A percentile compares a stretch with the other conserved stretches of the same genome.
Evolutionary conservation across 257 asterid genomes (phyloP).

Genomic region (Anisodus acutangulus): DNA sequence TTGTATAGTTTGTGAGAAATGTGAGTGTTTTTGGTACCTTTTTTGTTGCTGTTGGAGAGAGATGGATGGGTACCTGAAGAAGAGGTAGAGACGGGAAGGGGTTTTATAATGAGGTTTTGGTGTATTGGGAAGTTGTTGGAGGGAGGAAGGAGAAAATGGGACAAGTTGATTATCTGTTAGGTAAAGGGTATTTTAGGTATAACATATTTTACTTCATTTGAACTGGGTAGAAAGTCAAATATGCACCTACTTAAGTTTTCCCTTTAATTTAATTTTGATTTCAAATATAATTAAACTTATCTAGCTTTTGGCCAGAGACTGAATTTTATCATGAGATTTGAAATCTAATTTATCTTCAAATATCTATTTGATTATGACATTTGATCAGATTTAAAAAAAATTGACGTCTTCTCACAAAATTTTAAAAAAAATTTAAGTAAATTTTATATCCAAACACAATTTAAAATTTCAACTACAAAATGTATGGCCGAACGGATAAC

Average conservation of each 20-base stretch:
- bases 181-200: conserved; percentile 29
- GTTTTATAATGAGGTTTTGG: conserved; percentile 40
- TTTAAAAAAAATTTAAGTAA: too few species aligned
- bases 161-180: background rate
- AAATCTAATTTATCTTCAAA: too few species aligned
- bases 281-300: background rate
- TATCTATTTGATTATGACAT: too few species aligned
- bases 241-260: conserved; percentile 20
- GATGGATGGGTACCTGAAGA: conserved; percentile 2
- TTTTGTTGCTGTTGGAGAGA: too few species aligned
- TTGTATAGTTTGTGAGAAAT: background rate
- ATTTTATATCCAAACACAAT: too few species aligned
- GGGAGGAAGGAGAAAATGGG: conserved; percentile 23
- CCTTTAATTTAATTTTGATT: background rate
- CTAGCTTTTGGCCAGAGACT: too few species aligned
- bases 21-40: conserved; percentile 8
- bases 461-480: too few species aligned
- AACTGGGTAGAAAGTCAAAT: background rate
- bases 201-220: background rate
- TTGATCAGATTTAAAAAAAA: too few species aligned
- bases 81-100: conserved; percentile 27
- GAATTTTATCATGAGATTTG: too few species aligned
- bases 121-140: conserved; percentile 28
- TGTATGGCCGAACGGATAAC: too few species aligned
- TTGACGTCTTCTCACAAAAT: too few species aligned